Evolutionary conservation across 352 stramenopile species (phyloP).

Genomic region (Globisporangium nunn): DNA sequence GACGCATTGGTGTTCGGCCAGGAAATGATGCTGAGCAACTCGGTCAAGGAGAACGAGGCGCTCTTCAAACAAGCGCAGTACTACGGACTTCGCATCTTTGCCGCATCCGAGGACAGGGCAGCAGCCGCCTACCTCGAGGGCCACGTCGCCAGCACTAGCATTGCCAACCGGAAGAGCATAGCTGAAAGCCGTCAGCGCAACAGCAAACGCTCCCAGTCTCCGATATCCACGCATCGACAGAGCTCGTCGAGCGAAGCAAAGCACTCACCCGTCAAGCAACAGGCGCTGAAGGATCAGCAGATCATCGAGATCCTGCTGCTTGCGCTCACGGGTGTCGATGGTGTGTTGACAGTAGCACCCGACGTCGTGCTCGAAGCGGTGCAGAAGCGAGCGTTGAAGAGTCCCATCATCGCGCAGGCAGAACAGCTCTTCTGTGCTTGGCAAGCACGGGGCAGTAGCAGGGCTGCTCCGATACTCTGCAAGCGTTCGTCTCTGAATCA

Average conservation of each 20-base stretch:
- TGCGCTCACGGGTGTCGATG: constrained; percentile 25
- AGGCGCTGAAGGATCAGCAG: constrained; percentile 8
- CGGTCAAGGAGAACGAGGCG: constrained; percentile 24
- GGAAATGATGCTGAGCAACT: constrained; percentile 24
- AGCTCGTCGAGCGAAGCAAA: constrained; percentile 8
- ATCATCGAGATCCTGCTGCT: constrained; percentile 31
- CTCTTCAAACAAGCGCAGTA: constrained; percentile 19
- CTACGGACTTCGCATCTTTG: constrained; percentile 22
- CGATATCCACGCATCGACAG: background rate
- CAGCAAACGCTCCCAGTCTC: constrained; percentile 4
- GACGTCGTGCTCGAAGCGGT: constrained; percentile 19
- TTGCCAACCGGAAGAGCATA: background rate
- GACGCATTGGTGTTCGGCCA: constrained; percentile 27
- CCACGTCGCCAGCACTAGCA: background rate
- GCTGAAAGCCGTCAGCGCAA: background rate
- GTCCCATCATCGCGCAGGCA: constrained; percentile 22
- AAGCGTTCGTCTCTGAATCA: constrained; percentile 1
- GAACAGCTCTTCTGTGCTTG: constrained; percentile 30
- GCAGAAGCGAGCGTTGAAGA: constrained; percentile 19
- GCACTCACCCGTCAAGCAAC: constrained; percentile 1
- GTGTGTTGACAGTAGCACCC: constrained; percentile 20
- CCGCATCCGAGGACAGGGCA: constrained; percentile 13
- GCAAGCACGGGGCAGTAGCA: constrained; percentile 20
- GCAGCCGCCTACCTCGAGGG: background rate
- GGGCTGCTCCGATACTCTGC: background rate